Evolutionary conservation across 1,139 yeast species (phyloP), one percentile per base, ranked within the genome.

Genomic region (Candida neerlandica): DNA sequence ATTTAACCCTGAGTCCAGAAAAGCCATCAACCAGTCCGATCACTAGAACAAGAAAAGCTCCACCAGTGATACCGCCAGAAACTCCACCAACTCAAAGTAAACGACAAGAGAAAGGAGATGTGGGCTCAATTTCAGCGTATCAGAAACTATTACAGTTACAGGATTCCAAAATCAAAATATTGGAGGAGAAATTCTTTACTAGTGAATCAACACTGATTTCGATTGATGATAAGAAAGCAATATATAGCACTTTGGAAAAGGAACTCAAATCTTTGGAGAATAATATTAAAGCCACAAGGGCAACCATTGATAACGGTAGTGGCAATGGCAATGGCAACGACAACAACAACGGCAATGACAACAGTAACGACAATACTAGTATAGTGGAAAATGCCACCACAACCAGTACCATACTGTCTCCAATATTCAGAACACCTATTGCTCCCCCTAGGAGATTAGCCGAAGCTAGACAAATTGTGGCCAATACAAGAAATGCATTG

Each of bases 191-290:
- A 47, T 63, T 67, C 44, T 48, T 57, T 5, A 61, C 63, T 5
- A 69, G 63, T 46, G 75, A 70, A 51, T 70, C 75, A 4, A 65
- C 75, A 1, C 64, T 72, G n/a, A 62, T 70, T 11, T 69, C 76
- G 2, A 54, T 67, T 7, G 75, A 71, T 50, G 67, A 65, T 11
- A 72, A 72, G 49, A 58, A 63, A 34, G 55, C 58, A 23, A 67
- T 68, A 56, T 59, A 66, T 21, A 48, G 49, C 21, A 52, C 61
- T 18, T 66, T 64, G 46, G 56, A 56, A 10, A 67, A 69, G 0
- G 49, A 60, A 39, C 56, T 66, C 41, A 46, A 51, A 2, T 43
- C 47, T 2, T 50, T 69, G 9, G 53, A 56, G 16, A 39, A 39
- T 2, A 33, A 43, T 33, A 47, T 50, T 6, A 30, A 2, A 21